Base-by-base conservation (phyloP, 148 eudicot genomes). In the Persicaria tinctoria region DNA sequence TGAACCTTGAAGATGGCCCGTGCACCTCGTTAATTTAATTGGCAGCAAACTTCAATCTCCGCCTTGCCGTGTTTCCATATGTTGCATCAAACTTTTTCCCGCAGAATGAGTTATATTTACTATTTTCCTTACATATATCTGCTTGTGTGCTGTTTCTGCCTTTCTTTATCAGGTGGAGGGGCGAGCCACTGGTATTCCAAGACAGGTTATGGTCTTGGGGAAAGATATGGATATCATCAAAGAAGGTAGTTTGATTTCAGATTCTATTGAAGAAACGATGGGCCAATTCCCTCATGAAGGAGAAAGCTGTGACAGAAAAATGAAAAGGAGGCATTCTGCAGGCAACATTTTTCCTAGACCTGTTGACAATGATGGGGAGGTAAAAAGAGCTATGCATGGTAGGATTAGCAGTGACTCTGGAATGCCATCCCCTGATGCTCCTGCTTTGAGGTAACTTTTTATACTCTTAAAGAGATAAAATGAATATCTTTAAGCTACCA, bases 231-330 rank as follows among this genome's bases (percentile, higher is more conserved):
- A 93, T 79, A 73, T 78, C 66, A 73, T 76, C 32, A 91, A 84
- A 76, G 92, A 89, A 74, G 82, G 80, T 69, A 82, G 80, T 83
- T 81, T 74, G 68, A 83, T 81, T 82, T 80, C 87, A 78, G 95
- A 91, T 76, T 59, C 84, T 27, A 85, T 79, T 70, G 95, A 89
- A 78, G 97, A 88, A 73, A 91, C 87, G 82, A 83, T 86, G 80
- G 85, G 91, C 53, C 81, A 89, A 73, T 76, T 93, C 55, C 89
- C 98, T 56, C 88, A 86, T 75, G 98, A 90, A 66, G 74, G 74
- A 23, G 98, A 93, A 82, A 88, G 95, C 46, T 93, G 98, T 97
- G 98, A 93, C 84, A 93, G 78, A 77, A 93, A 87, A 75, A 93
- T 88, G 89, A 89, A 91, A 82, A 89, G 91, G 76, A 93, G 88